A percentile compares a stretch with the other conserved stretches of the same genome.
These are phyloP conservation scores for Pythium rhizo-oryzae DNA, from an alignment of 352 stramenopile genomes.

Conservation along the genomic window DNA sequence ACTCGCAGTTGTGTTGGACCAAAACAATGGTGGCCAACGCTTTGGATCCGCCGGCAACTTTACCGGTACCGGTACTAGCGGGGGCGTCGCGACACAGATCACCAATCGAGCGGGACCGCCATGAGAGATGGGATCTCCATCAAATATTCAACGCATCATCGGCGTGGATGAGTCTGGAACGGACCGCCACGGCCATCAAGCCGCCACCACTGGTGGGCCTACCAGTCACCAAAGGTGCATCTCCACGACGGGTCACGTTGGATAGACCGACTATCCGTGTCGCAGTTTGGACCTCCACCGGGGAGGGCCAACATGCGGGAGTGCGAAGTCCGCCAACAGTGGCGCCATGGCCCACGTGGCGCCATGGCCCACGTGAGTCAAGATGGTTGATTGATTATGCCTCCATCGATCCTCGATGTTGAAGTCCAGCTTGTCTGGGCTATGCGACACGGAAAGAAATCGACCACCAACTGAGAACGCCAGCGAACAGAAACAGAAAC, in stretches of 20 bases:
- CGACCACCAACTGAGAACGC: neutral
- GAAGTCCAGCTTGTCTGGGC: conserved; percentile 11
- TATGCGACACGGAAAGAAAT: neutral
- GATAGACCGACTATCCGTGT: no score
- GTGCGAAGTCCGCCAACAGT: no score
- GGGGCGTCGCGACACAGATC: neutral
- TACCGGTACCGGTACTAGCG: no score
- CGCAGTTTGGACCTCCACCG: no score
- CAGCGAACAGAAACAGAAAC: conserved; percentile 9
- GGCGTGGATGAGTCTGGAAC: neutral
- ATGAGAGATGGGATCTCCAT: neutral
- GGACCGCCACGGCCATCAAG: neutral
- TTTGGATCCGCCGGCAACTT: neutral
- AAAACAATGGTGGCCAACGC: neutral
- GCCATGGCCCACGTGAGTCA: neutral
- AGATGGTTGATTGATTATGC: neutral
- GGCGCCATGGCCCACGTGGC: neutral
- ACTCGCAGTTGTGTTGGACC: neutral
- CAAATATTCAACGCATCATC: neutral
- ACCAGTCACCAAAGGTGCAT: no score
- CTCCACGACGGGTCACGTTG: no score
- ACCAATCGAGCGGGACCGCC: neutral
- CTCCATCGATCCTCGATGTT: neutral
- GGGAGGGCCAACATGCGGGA: no score
- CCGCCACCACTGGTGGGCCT: no score